A percentile compares a stretch with the other conserved stretches of the same genome.
Conservation (phyloP, 2,329 filamentous ascomycete species). For the Cytospora piceicola region DNA sequence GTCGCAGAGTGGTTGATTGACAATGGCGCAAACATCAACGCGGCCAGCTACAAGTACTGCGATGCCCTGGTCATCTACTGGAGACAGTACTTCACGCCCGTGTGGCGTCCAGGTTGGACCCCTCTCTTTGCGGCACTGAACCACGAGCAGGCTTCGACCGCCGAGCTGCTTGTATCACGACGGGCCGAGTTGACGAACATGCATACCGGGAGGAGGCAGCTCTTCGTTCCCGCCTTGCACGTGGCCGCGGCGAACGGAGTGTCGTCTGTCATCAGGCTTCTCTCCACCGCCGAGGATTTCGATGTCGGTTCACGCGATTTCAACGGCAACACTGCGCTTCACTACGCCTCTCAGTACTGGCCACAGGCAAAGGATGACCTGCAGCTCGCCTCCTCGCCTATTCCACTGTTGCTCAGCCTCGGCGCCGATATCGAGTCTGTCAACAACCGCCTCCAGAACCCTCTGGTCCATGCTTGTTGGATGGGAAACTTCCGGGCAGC, state of each 20-base stretch:
- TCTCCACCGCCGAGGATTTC: slow-evolving; percentile 33
- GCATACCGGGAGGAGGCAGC: slow-evolving; percentile 25
- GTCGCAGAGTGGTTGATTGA: slow-evolving; percentile 36
- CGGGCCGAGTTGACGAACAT: slow-evolving; percentile 32
- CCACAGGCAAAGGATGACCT: slow-evolving; percentile 26
- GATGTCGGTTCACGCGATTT: slow-evolving; percentile 34
- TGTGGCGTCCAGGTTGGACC: slow-evolving; percentile 32
- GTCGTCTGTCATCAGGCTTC: slow-evolving; percentile 34
- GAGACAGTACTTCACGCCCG: slow-evolving; percentile 31
- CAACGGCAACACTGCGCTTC: slow-evolving; percentile 34
- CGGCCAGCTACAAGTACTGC: slow-evolving; percentile 35
- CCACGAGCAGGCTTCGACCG: slow-evolving; percentile 31
- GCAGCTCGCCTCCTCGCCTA: slow-evolving; percentile 11
- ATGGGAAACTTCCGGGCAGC: slow-evolving; percentile 35
- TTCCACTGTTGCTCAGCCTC: slow-evolving; percentile 34
- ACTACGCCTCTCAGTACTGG: slow-evolving; percentile 34
- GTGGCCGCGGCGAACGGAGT: slow-evolving; percentile 34
- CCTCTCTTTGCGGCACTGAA: slow-evolving; percentile 35
- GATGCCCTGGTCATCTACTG: slow-evolving; percentile 25
- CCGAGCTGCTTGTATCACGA: slow-evolving; percentile 35
- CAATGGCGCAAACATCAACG: slow-evolving; percentile 55
- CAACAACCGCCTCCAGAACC: slow-evolving; percentile 33
- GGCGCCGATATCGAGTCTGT: slow-evolving; percentile 35
- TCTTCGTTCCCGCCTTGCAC: slow-evolving; percentile 33
- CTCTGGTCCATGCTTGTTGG: slow-evolving; percentile 34